These are phyloP conservation scores for Casuarina cunninghamiana DNA, from an alignment of 306 rosid species.

Conservation along the genomic window DNA sequence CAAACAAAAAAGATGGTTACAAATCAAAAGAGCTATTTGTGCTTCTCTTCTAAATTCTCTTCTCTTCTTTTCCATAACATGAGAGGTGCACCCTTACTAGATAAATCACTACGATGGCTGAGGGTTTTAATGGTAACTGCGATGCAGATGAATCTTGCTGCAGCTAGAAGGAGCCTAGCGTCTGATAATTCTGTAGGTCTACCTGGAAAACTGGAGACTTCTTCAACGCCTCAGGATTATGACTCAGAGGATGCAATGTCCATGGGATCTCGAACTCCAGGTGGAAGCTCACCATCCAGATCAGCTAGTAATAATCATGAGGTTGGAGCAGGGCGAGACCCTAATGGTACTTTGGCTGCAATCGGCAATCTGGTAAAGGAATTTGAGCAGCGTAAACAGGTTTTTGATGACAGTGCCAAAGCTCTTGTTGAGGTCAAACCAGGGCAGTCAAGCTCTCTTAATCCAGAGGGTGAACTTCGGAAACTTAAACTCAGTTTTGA, in stretches of 20 bases:
- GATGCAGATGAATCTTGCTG: slow-evolving; percentile 84
- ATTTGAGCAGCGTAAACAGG: slow-evolving; percentile 66
- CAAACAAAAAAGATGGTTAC: neutral
- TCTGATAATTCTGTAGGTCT: slow-evolving; percentile 47
- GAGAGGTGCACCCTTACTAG: neutral
- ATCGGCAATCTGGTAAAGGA: slow-evolving; percentile 66
- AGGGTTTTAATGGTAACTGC: slow-evolving; percentile 31
- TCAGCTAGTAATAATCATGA: slow-evolving; percentile 42
- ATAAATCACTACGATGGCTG: neutral
- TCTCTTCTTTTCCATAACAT: slow-evolving; percentile 1
- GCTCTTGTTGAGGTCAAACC: slow-evolving; percentile 54
- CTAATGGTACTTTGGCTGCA: slow-evolving; percentile 48
- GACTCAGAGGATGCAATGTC: slow-evolving; percentile 75
- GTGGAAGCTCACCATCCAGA: slow-evolving; percentile 71
- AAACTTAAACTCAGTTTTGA: slow-evolving; percentile 66
- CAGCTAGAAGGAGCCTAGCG: slow-evolving; percentile 80
- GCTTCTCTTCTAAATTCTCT: neutral
- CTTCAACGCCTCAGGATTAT: slow-evolving; percentile 43
- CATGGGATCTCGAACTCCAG: slow-evolving; percentile 75
- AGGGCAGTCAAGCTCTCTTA: slow-evolving; percentile 38
- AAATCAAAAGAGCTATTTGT: neutral
- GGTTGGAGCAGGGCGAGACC: slow-evolving; percentile 46
- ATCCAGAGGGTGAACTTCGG: slow-evolving; percentile 58
- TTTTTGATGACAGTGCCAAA: slow-evolving; percentile 69
- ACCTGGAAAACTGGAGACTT: slow-evolving; percentile 43